Conservation (phyloP, 805 yeast species). For the Yarrowia sp. region DNA sequence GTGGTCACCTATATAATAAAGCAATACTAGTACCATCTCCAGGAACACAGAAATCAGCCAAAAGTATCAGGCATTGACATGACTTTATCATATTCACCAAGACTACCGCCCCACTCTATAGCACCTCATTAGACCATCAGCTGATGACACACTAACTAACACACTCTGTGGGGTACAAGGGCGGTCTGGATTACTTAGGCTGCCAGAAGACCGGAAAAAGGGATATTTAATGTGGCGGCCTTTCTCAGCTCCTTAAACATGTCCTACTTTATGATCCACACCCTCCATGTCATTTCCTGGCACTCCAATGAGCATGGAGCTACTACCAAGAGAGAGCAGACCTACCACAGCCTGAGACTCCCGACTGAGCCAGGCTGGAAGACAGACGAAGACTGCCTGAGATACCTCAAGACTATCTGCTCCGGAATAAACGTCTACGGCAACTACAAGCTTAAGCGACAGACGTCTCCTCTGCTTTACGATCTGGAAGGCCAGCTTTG, state of each 20-base stretch:
- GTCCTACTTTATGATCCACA: not conserved
- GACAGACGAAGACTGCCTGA: not conserved
- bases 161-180: no score
- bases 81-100: no score
- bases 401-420: not conserved
- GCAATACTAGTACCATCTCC: no score
- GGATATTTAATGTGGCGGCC: no score
- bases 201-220: no score
- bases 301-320: conserved; percentile 4
- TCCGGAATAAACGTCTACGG: not conserved
- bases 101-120: not conserved
- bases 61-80: no score
- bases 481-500: not conserved
- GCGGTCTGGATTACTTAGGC: no score
- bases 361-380: not conserved
- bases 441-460: not conserved
- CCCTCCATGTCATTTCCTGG: conserved; percentile 5
- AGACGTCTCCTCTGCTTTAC: not conserved
- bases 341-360: not conserved
- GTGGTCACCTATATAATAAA: no score
- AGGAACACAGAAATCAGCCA: no score
- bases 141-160: no score
- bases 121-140: not conserved
- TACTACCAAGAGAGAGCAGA: not conserved
- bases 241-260: no score